Conservation (phyloP, 1,139 yeast species). For the Suhomyces chickasaworum region DNA sequence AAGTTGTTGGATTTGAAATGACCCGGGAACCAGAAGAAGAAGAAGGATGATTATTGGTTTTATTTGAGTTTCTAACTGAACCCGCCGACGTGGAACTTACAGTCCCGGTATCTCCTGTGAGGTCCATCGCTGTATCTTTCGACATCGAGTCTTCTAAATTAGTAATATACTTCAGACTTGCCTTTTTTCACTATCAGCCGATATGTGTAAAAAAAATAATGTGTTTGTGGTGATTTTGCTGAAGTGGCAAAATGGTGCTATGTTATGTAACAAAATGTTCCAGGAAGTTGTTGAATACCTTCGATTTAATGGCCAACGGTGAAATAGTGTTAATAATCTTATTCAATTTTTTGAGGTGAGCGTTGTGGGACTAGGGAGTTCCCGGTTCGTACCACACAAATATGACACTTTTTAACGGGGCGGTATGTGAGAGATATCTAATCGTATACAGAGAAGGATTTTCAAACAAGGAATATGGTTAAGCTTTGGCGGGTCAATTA, state of each 20-base stretch:
- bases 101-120: constrained; percentile 1
- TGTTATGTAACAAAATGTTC: neutral
- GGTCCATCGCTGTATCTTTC: constrained; percentile 4
- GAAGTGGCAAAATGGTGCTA: constrained; percentile 1
- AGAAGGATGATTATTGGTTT: neutral
- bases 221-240: neutral
- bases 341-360: constrained; percentile 1
- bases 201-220: constrained; percentile 1
- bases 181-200: constrained; percentile 3
- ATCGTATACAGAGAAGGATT: neutral
- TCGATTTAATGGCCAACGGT: neutral
- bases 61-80: constrained; percentile 1
- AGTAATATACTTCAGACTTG: constrained; percentile 1
- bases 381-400: neutral
- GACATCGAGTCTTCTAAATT: constrained; percentile 3
- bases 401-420: neutral
- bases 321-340: neutral
- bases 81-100: neutral
- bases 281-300: neutral
- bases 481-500: neutral
- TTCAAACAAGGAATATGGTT: neutral
- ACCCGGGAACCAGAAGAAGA: neutral
- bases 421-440: neutral
- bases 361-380: neutral
- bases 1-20: neutral